Conservation (phyloP, 2,329 filamentous ascomycete species). For the Rasamsonia emersonii region DNA sequence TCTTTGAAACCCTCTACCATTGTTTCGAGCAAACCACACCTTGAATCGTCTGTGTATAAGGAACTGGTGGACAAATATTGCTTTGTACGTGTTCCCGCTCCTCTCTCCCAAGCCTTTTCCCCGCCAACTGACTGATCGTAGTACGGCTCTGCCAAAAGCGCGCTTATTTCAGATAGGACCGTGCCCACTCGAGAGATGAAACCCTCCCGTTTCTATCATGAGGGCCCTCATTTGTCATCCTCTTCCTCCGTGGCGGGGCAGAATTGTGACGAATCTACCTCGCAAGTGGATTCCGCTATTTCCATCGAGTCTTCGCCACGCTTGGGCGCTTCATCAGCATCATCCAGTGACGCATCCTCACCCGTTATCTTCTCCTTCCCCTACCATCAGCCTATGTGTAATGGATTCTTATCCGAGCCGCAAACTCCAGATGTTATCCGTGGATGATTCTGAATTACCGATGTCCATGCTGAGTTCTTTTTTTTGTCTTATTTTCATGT, state of each 20-base stretch:
- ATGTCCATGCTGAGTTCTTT: too few relatives aligned
- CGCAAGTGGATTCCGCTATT: neutral
- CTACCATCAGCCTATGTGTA: constrained; percentile 33
- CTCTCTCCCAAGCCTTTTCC: constrained; percentile 18
- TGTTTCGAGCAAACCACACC: constrained; percentile 55
- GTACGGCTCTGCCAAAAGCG: constrained; percentile 43
- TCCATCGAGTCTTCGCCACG: constrained; percentile 9
- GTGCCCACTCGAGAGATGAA: neutral
- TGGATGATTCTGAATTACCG: constrained; percentile 18
- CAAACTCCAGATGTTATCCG: constrained; percentile 37
- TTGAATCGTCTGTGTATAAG: constrained; percentile 85
- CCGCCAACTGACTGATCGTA: constrained; percentile 29
- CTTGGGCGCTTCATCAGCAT: constrained; percentile 34
- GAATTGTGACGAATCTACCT: neutral
- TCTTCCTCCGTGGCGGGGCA: too few relatives aligned
- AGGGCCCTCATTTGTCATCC: constrained; percentile 1
- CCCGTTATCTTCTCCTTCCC: constrained; percentile 34
- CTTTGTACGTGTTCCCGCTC: constrained; percentile 72
- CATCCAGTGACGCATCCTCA: constrained; percentile 29
- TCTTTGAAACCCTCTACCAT: constrained; percentile 44
- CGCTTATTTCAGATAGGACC: constrained; percentile 13
- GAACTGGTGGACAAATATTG: constrained; percentile 98
- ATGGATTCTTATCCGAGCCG: constrained; percentile 37
- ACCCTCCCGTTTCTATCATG: constrained; percentile 7
- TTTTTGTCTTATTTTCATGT: neutral